These are phyloP conservation scores for Volvox reticuliferus DNA, from an alignment of 139 green algal species.

Conservation along the genomic window DNA sequence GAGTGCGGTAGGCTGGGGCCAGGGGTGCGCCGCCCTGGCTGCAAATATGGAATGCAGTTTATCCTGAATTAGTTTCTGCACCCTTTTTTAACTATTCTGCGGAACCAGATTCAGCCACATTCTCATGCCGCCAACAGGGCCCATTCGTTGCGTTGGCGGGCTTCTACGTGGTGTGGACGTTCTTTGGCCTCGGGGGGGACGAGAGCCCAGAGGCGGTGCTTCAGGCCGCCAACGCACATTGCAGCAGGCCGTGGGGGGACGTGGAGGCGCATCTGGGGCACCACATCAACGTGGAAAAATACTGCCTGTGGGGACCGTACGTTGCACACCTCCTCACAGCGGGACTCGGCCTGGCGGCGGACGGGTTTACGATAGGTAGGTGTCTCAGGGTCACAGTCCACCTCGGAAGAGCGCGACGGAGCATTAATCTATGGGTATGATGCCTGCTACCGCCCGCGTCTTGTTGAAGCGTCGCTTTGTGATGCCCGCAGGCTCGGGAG, in stretches of 20 bases:
- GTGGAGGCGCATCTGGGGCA: constrained; percentile 42
- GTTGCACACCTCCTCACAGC: constrained; percentile 73
- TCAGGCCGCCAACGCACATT: constrained; percentile 53
- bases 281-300: constrained; percentile 78
- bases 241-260: constrained; percentile 57
- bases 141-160: constrained; percentile 76
- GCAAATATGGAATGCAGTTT: too few species aligned
- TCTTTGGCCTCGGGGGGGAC: constrained; percentile 61
- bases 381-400: too few species aligned
- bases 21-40: too few species aligned
- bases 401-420: too few species aligned
- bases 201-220: constrained; percentile 60
- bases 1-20: too few species aligned
- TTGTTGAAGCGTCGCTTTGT: too few species aligned
- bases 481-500: constrained; percentile 50
- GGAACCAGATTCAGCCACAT: too few species aligned
- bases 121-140: neutral
- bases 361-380: constrained; percentile 62
- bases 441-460: neutral
- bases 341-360: constrained; percentile 70
- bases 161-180: constrained; percentile 88
- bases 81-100: too few species aligned
- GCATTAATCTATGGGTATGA: neutral
- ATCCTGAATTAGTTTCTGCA: too few species aligned
- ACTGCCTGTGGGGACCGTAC: constrained; percentile 90